Evolutionary conservation across 2,329 filamentous ascomycete species (phyloP), one percentile per base, ranked within the genome.

Genomic region (Talaromyces albobiverticillius): DNA sequence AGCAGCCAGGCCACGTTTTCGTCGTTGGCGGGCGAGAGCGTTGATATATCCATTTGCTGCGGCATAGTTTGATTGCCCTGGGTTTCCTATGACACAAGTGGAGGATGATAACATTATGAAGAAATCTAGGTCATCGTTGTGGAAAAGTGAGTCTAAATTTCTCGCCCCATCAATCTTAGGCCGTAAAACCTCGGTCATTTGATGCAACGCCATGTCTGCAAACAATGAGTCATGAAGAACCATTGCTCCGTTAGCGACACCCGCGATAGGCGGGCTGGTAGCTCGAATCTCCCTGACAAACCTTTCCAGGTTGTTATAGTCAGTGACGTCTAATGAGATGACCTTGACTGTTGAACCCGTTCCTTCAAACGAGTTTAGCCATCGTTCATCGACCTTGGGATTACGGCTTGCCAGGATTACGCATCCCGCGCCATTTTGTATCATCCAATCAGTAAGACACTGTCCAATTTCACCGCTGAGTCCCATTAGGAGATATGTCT

Each of bases 401-500:
- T 61, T 60, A 20, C 82, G 75, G 11, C 80, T 83, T 1, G 84
- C 59, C 43, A 84, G 79, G 2, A 77, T 75, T 9, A 86, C 58
- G 53, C 80, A 68, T 16, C 69, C 73, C 1, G 76, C 82, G 1
- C 83, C 83, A 14, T 77, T 74, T 7, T 65, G 61, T 18, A 72
- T 68, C 51, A 86, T 71, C 50, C 81, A 72, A 49, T 73, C 68
- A 2, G 80, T 76, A 32, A 85, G 76, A 57, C 74, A 77, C 29
- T 74, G 72, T 0, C 82, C 83, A 1, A 86, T 71, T 6, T 82
- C 82, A 11, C 82, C 81, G 0, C 83, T 71, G 0, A 82, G 80
- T n/a, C 83, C 83, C 6, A 76, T 74, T 3, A 86, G 65, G 3
- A 85, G 61, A 53, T 85, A 86, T 1, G 79, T 63, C 41, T 53